Percentiles rank a stretch among this genome's conserved stretches.
Evolutionary conservation across 768 basidiomycete species (phyloP).

Genomic region (Phylloporus arenicola): DNA sequence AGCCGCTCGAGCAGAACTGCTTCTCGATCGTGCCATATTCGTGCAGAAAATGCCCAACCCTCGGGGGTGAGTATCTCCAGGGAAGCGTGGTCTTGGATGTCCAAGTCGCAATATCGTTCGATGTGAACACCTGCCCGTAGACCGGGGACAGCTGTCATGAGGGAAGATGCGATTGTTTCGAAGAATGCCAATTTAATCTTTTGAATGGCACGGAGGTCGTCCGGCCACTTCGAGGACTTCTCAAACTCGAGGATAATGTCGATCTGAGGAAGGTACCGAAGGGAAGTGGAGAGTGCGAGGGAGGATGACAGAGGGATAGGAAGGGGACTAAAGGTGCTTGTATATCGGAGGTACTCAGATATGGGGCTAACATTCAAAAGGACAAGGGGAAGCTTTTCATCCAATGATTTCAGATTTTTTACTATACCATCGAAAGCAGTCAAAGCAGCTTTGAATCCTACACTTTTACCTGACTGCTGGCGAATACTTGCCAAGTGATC

Average conservation of each 20-base stretch:
- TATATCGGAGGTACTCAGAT: conserved; percentile 75
- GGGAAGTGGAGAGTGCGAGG: conserved; percentile 48
- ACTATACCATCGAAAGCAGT: conserved; percentile 76
- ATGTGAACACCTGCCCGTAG: conserved; percentile 56
- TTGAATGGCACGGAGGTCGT: conserved; percentile 87
- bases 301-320: conserved; percentile 55
- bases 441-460: conserved; percentile 70
- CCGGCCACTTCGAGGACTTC: conserved; percentile 90
- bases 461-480: conserved; percentile 31
- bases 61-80: conserved; percentile 75
- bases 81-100: conserved; percentile 60
- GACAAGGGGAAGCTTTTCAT: conserved; percentile 67
- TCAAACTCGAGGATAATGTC: conserved; percentile 85
- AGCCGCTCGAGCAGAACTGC: conserved; percentile 69
- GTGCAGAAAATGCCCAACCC: conserved; percentile 83
- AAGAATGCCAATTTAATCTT: conserved; percentile 92
- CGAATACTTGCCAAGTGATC: conserved; percentile 42
- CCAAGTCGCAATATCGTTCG: conserved; percentile 44
- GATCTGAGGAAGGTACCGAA: conserved; percentile 64
- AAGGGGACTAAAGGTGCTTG: conserved; percentile 75
- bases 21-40: conserved; percentile 88
- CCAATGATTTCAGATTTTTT: conserved; percentile 67
- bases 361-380: conserved; percentile 71
- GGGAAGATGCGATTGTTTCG: conserved; percentile 64
- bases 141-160: conserved; percentile 50